These are phyloP conservation scores for Leccinum fibrillosum DNA, from an alignment of 768 basidiomycete genomes.

Conservation along the genomic window DNA sequence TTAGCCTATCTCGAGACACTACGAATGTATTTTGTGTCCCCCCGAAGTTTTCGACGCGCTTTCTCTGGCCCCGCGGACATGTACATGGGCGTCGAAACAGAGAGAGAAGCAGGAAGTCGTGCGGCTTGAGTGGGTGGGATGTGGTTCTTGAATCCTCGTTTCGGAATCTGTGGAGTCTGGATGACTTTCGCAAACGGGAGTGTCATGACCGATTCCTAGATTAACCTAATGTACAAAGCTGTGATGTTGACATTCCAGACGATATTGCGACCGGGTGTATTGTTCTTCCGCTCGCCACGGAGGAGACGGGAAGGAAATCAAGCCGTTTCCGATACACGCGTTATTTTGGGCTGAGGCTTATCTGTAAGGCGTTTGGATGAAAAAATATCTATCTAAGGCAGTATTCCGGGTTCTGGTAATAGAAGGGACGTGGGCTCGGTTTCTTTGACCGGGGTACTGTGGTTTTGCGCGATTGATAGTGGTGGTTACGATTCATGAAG, in stretches of 20 bases:
- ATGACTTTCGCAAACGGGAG: neutral
- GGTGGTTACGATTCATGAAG: neutral
- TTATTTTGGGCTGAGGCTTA: constrained; percentile 6
- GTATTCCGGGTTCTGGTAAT: neutral
- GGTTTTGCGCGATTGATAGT: neutral
- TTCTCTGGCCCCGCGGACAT: constrained; percentile 1
- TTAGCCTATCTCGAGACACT: neutral
- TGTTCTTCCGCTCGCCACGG: constrained; percentile 4
- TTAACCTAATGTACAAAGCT: neutral
- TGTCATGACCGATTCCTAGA: neutral
- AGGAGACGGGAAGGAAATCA: neutral
- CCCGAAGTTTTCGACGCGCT: neutral
- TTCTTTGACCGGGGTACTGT: neutral
- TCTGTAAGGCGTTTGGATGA: neutral
- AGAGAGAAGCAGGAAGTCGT: neutral
- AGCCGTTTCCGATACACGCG: neutral
- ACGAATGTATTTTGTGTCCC: neutral
- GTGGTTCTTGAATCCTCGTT: neutral
- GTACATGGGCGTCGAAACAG: neutral
- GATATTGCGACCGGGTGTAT: neutral
- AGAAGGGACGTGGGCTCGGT: neutral
- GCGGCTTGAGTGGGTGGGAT: neutral
- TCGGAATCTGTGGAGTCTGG: neutral
- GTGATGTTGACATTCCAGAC: neutral
- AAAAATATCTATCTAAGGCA: neutral